Base-by-base conservation (phyloP, 139 green algal species). In the Raphidocelis subcapitata region DNA sequence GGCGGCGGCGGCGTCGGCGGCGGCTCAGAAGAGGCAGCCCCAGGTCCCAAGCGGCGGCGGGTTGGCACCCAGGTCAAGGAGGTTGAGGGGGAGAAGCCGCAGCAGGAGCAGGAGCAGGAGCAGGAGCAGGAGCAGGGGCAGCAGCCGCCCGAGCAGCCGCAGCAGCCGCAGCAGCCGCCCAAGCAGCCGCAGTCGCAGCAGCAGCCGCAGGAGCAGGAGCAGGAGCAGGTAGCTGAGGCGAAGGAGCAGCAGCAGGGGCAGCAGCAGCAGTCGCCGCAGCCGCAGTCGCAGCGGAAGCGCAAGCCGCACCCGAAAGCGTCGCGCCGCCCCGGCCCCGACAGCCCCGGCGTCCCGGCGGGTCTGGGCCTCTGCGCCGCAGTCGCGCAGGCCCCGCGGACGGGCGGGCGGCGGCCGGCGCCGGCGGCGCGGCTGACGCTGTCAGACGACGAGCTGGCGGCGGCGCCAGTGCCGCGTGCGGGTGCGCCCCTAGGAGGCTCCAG, bases 221-320 rank as follows among this genome's bases (percentile, higher is more conserved):
- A 60, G 62, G 52, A 57, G 49, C 62, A 77, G 62, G 15, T 65
- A 12, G 59, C 65, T 23, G 14, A 57, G 18, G 10, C 32, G 24
- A 23, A 44, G n/a, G 32, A 70, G 46, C 32, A 31, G n/a, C 61
- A 71, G 62, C 62, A 66, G n/a, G 61, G 65, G 62, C 60, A 76
- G 69, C 69, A 68, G 55, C 15, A 28, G 66, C 31, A 49, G 49
- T n/a, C 44, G 24, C 32, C 10, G 63, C 23, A 26, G 63, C 41
- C 36, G 63, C 16, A 54, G 63, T 64, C 18, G 49, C 47, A 55
- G 47, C 47, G 20, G 20, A 55, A 20, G n/a, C n/a, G n/a, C n/a
- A n/a, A n/a, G n/a, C n/a, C n/a, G n/a, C n/a, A n/a, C n/a, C n/a
- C n/a, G n/a, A n/a, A n/a, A n/a, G n/a, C n/a, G n/a, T n/a, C n/a